Base-by-base conservation (phyloP, 148 eudicot species). In the Fallopia convolvulus region DNA sequence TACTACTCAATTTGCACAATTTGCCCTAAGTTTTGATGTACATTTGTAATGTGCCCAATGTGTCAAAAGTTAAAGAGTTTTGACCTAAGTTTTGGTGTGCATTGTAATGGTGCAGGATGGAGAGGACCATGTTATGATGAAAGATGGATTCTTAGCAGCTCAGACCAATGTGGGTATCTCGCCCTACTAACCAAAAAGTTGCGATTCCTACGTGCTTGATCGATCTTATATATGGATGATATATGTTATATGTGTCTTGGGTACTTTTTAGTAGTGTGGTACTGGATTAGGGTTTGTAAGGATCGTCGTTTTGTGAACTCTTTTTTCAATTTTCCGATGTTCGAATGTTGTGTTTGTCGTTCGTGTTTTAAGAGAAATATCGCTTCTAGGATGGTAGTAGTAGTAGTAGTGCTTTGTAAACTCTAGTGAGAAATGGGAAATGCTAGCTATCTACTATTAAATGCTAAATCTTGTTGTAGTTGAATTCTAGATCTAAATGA, bases 151-250 rank as follows among this genome's bases (percentile, higher is more conserved):
- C 79, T 84, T 92, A 71, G 84, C 87, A 66, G 85, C 87, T 1
- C 79, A 88, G 66, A 90, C 89, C 14, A 94, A 92, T 79, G 86
- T 92, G 78, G 98, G 98, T 53, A 82, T 92, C 52, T 89, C 89
- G 60, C 98, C 98, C 21, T 94, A 92, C 84, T 94, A 78, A 73
- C 46, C 41, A 18, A 32, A 52, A 65, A 65, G 41, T 32, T 42
- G 42, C 8, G 4, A 26, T 3, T 6, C 60, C 21, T 61, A 61
- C 20, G 56, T 13, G 56, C 53, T 26, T 36, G 39, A 3, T 50
- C 7, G 55, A 4, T 52, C 56, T 78, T 47, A 75, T n/a, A 60
- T 47, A 41, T 66, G 12, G 40, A 66, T 65, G 58, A 50, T 74
- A 44, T 74, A 11, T 47, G 53, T 53, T 39, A 30, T 68, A 36